Evolutionary conservation across 1,139 yeast species (phyloP), one percentile per base, ranked within the genome.

Genomic region (Hemisphaericaspora xylofermentans): DNA sequence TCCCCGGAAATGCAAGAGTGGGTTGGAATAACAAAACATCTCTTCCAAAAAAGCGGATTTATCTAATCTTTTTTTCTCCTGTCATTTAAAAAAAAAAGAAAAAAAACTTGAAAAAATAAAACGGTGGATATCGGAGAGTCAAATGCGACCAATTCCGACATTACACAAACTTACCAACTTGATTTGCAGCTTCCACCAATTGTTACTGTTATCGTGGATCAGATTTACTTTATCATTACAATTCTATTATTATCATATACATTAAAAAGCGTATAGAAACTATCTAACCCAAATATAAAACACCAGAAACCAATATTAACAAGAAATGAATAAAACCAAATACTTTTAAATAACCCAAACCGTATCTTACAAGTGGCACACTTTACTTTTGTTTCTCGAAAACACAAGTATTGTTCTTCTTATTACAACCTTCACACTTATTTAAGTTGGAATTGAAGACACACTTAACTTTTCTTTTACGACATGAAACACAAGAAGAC

Each of bases 401-500:
- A 36, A 51, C 55, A 57, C 74, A 68, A 34, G 54, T 63, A 45
- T 57, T 58, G 42, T 58, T 64, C 54, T 66, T 66, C 47, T 64
- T 67, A 37, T 50, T 52, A 48, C 74, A 68, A 17, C 68, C 68
- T 47, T 65, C 71, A 52, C 74, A 68, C 48, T 57, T 61, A 39
- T 54, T 55, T 39, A 58, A 48, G 38, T 49, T 54, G 37, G 54
- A 50, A 38, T 61, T 64, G 43, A 48, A 60, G 38, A 65, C 64
- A 51, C 74, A 68, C 50, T 63, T 66, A 12, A 68, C 69, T 48
- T 68, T 68, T 47, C 71, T 55, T 49, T 63, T 65, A 42, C 74
- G 57, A 49, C 74, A 68, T 35, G 60, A 60, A 31, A 51, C 57
- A 48, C 74, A 68, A 37, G 69, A 63, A 14, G 63, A 58, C 47